Evolutionary conservation across 1,284 basidiomycete species (phyloP).

Genomic region (Tilletia indica): DNA sequence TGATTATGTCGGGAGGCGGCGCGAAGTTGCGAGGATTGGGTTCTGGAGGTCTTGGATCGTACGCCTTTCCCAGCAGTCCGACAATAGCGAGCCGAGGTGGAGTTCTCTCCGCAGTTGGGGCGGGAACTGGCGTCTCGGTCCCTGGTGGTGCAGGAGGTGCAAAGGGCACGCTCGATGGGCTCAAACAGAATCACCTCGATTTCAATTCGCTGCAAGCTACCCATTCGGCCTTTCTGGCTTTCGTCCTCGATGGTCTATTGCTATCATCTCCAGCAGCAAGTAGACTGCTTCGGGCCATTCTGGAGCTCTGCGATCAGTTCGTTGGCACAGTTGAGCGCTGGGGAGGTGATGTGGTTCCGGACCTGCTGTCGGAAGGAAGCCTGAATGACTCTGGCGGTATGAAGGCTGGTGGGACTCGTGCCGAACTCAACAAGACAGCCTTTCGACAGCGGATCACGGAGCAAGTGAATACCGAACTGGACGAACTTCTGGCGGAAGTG

Average conservation of each 20-base stretch:
- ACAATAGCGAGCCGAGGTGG: neutral
- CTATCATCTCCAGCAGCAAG: constrained; percentile 67
- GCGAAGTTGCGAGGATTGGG: too few relatives aligned
- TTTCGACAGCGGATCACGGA: too few relatives aligned
- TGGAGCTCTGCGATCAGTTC: constrained; percentile 78
- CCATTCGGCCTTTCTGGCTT: constrained; percentile 76
- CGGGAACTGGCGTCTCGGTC: neutral
- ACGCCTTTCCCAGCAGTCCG: too few relatives aligned
- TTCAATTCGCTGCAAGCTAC: constrained; percentile 78
- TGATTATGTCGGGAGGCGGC: too few relatives aligned
- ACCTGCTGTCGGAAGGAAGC: constrained; percentile 74
- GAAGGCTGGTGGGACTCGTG: constrained; percentile 58
- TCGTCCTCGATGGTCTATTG: constrained; percentile 74
- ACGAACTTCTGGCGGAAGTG: constrained; percentile 68
- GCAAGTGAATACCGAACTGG: constrained; percentile 69
- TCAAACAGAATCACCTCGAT: constrained; percentile 58
- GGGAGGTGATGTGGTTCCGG: constrained; percentile 86
- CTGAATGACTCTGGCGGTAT: constrained; percentile 58
- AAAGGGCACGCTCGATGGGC: too few relatives aligned
- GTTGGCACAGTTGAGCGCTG: constrained; percentile 75
- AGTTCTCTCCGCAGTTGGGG: neutral
- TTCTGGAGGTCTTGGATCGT: too few relatives aligned
- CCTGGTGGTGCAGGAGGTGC: too few relatives aligned
- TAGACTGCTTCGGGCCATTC: constrained; percentile 67
- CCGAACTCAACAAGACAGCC: too few relatives aligned